Percentiles rank a stretch among this genome's conserved stretches.
Evolutionary conservation across 2,329 filamentous ascomycete genomes (phyloP).

Genomic region (Cytospora mali): DNA sequence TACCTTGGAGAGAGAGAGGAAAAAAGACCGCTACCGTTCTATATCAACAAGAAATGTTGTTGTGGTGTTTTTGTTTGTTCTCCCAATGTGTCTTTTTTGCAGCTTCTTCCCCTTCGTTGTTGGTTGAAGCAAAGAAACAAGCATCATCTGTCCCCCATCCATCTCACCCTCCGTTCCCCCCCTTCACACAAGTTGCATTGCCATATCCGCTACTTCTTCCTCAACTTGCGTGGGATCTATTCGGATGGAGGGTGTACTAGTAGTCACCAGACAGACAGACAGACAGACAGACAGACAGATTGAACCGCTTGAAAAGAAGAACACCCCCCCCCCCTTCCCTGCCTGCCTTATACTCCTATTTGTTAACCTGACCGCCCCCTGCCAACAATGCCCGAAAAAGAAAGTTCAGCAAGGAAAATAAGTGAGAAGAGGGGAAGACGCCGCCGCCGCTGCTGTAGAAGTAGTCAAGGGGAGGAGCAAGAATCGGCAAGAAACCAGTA

Average conservation of each 20-base stretch:
- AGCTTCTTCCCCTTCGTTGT: neutral
- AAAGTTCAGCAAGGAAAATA: neutral
- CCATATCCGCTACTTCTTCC: neutral
- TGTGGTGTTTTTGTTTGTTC: neutral
- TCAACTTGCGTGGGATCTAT: neutral
- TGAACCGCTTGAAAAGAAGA: neutral
- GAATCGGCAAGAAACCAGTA: neutral
- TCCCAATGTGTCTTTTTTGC: neutral
- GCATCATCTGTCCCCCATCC: no score
- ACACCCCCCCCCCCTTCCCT: neutral
- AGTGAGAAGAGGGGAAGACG: neutral
- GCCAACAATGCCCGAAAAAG: neutral
- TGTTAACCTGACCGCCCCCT: neutral
- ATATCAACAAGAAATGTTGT: neutral
- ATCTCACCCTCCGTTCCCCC: no score
- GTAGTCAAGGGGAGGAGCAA: neutral
- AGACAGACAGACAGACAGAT: neutral
- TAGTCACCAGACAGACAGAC: neutral
- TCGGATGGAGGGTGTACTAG: neutral
- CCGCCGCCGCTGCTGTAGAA: neutral
- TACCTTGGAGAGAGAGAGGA: no score
- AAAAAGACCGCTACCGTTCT: constrained; percentile 5
- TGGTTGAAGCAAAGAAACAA: no score
- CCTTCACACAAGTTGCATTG: neutral
- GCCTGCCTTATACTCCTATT: neutral